Evolutionary conservation across 2,329 filamentous ascomycete genomes (phyloP).

Genomic region (Talaromyces piceae): DNA sequence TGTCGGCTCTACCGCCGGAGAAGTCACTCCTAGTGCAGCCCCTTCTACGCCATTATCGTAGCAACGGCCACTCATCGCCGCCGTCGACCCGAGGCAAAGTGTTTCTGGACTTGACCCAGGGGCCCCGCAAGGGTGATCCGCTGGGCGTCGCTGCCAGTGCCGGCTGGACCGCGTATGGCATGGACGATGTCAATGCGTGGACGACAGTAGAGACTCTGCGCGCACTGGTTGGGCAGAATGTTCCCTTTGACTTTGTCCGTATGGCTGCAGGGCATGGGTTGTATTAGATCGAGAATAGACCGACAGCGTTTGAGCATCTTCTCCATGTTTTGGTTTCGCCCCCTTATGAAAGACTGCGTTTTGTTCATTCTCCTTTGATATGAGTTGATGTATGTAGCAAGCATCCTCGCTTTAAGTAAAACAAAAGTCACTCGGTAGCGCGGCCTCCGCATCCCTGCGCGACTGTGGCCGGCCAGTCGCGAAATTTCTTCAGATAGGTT

Average conservation of each 20-base stretch:
- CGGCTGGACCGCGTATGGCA: constrained; percentile 72
- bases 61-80: constrained; percentile 31
- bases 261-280: constrained; percentile 57
- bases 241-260: constrained; percentile 79
- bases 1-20: constrained; percentile 69
- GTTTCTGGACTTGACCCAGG: constrained; percentile 71
- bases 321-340: background rate
- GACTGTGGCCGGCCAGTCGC: no score
- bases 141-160: constrained; percentile 62
- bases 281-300: constrained; percentile 26
- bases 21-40: constrained; percentile 74
- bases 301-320: background rate
- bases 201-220: constrained; percentile 76
- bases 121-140: constrained; percentile 60
- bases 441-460: no score
- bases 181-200: constrained; percentile 73
- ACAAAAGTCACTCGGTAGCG: no score
- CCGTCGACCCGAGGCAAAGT: constrained; percentile 52
- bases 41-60: constrained; percentile 63
- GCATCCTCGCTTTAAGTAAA: no score
- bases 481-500: no score
- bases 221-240: constrained; percentile 75
- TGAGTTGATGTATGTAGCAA: no score
- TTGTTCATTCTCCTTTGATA: no score
- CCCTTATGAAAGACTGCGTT: no score